Evolutionary conservation across 768 basidiomycete species (phyloP).

Genomic region (Dioszegia crocea): DNA sequence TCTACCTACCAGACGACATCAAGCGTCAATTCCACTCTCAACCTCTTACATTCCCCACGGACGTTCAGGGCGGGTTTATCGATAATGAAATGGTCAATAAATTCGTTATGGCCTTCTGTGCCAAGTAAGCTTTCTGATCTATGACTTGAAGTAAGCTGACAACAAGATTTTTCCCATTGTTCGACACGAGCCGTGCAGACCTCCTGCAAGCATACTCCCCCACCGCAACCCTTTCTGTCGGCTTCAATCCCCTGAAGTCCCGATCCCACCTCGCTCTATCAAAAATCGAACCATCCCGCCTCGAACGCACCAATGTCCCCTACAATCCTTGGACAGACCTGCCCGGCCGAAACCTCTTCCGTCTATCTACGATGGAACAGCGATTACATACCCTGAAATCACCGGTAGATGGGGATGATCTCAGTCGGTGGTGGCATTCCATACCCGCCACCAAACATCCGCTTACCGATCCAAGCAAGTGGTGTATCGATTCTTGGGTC

Average conservation of each 20-base stretch:
- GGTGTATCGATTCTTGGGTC: slow-evolving; percentile 81
- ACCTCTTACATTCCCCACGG: slow-evolving; percentile 70
- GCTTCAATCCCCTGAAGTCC: slow-evolving; percentile 74
- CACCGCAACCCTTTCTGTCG: slow-evolving; percentile 84
- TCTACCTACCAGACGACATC: slow-evolving; percentile 52
- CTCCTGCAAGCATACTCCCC: slow-evolving; percentile 74
- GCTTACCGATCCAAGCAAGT: slow-evolving; percentile 71
- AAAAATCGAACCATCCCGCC: slow-evolving; percentile 17
- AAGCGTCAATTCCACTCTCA: slow-evolving; percentile 16
- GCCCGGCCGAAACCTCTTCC: slow-evolving; percentile 43
- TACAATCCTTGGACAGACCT: slow-evolving; percentile 28
- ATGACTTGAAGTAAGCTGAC: neutral
- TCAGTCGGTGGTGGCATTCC: slow-evolving; percentile 57
- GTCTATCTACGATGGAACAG: slow-evolving; percentile 32
- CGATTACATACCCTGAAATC: slow-evolving; percentile 60
- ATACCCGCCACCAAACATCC: slow-evolving; percentile 81
- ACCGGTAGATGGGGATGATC: slow-evolving; percentile 60
- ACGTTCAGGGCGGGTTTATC: slow-evolving; percentile 42
- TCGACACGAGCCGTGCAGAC: slow-evolving; percentile 68
- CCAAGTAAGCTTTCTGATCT: slow-evolving; percentile 40
- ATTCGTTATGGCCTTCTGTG: slow-evolving; percentile 70
- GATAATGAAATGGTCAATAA: slow-evolving; percentile 66
- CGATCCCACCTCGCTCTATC: slow-evolving; percentile 50
- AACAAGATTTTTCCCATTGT: slow-evolving; percentile 73
- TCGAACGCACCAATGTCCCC: slow-evolving; percentile 57